Evolutionary conservation across 164 flowering plant genomes (phyloP), one percentile per base, ranked within the genome.

Genomic region (Berberis vulgaris): DNA sequence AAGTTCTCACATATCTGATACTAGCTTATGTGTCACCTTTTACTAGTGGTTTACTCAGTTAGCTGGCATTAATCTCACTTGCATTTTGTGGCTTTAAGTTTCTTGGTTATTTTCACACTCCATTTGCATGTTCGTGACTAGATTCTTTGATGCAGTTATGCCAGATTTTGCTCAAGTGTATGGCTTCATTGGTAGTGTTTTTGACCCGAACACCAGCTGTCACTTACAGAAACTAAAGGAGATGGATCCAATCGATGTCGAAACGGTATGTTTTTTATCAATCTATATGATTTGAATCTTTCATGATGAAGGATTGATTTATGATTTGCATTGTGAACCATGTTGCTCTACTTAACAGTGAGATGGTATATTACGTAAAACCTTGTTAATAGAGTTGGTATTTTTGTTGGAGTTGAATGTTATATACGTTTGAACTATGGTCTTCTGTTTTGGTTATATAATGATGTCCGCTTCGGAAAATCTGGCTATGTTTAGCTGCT

Each of bases 141-240:
- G 4, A 10, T 50, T 65, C 0, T 64, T 62, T 67, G 49, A 10
- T 47, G 64, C 64, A 61, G 64, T 54, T 47, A 61, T 61, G 43
- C 64, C 55, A 46, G 64, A 61, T 50, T 49, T 61, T 49, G 39
- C 55, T 45, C 26, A 47, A 50, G 64, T 49, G 12, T 61, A 61
- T 61, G 49, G 44, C 43, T 61, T 61, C 44, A 61, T 61, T 7
- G 64, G 54, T 2, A 61, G 64, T 13, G 64, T 61, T n/a, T 61
- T 61, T 61, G 64, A 61, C 49, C 64, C 64, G 49, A 43, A 61
- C 4, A 26, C 64, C 26, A 49, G 38, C 26, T 54, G 44, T 61
- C 64, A 61, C 43, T 6, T 42, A 41, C 57, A 63, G 47, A 63
- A 53, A 49, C 57, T 53, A 13, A 41, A 53, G 54, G 41, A 52